Conservation (phyloP, 2,329 filamentous ascomycete species). For the Pseudogymnoascus sp. region DNA sequence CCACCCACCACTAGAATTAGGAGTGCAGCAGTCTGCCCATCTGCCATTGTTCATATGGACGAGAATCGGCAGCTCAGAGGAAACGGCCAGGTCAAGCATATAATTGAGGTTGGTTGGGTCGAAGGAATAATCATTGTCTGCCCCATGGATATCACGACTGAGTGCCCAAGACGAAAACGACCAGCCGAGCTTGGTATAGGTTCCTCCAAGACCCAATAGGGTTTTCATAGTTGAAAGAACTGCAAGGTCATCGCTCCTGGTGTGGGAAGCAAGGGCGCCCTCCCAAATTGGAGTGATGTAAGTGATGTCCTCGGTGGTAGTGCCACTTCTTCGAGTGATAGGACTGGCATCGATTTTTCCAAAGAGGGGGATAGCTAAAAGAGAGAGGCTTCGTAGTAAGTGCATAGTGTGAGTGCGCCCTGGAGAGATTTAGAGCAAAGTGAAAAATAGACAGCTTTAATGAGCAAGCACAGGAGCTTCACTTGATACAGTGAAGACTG, state of each 20-base stretch:
- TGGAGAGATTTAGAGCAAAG: neutral
- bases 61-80: conserved; percentile 12
- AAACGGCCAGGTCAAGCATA: conserved; percentile 13
- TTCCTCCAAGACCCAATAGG: conserved; percentile 12
- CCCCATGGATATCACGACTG: conserved; percentile 16
- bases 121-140: conserved; percentile 14
- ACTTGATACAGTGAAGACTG: neutral
- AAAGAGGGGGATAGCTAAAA: neutral
- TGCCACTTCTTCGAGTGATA: conserved; percentile 11
- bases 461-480: neutral
- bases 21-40: conserved; percentile 18
- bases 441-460: neutral
- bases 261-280: conserved; percentile 15
- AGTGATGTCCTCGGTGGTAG: conserved; percentile 12
- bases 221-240: conserved; percentile 15
- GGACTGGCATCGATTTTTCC: neutral
- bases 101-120: conserved; percentile 17
- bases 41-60: conserved; percentile 19
- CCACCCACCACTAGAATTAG: conserved; percentile 16
- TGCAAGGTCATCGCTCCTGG: conserved; percentile 11
- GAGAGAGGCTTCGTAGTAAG: neutral
- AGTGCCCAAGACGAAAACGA: conserved; percentile 18
- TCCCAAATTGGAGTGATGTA: conserved; percentile 19
- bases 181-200: conserved; percentile 17
- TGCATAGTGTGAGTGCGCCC: neutral